Evolutionary conservation across 495 filamentous ascomycete genomes (phyloP).

Genomic region (Daldinia concentrica): DNA sequence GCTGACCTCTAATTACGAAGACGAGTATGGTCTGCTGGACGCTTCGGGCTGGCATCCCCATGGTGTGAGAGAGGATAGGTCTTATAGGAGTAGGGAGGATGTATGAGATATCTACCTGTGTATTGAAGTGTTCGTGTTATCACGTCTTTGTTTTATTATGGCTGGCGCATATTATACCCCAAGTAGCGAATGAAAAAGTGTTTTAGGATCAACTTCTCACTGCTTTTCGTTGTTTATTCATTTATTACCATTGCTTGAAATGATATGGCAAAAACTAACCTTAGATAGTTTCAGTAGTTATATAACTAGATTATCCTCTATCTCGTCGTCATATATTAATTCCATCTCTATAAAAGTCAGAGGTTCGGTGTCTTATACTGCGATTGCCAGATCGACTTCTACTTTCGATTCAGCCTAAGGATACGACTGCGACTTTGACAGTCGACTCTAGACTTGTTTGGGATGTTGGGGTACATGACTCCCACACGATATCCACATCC

Average conservation of each 20-base stretch:
- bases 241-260: not conserved
- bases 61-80: constrained; percentile 10
- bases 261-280: not conserved
- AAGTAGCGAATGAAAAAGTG: constrained; percentile 16
- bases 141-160: constrained; percentile 5
- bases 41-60: constrained; percentile 8
- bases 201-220: not conserved
- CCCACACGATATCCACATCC: not conserved
- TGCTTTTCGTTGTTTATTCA: not conserved
- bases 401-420: constrained; percentile 3
- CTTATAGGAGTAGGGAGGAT: constrained; percentile 12
- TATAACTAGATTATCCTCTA: no score
- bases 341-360: not conserved
- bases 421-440: not conserved
- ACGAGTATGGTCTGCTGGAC: constrained; percentile 26
- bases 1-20: constrained; percentile 15
- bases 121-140: not conserved
- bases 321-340: no score
- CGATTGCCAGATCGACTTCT: not conserved
- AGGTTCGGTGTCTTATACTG: not conserved
- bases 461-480: not conserved
- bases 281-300: no score
- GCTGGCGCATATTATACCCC: constrained; percentile 28
- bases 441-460: not conserved
- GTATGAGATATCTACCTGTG: constrained; percentile 10